Evolutionary conservation across 805 yeast species (phyloP).

Genomic region (Saccharomycopsis selenospora): DNA sequence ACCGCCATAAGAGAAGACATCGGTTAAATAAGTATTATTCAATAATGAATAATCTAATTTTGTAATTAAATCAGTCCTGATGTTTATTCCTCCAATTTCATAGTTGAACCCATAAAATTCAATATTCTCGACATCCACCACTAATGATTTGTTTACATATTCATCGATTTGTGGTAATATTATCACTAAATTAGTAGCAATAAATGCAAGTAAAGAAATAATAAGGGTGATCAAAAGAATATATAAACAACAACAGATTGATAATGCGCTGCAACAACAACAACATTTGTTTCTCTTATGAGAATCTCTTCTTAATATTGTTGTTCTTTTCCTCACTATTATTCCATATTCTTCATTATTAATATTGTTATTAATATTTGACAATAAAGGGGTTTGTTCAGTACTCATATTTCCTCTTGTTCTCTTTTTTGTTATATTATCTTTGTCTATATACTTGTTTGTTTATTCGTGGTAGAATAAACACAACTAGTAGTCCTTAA

Average conservation of each 20-base stretch:
- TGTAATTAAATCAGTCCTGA: constrained; percentile 2
- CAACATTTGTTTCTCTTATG: neutral
- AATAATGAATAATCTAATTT: constrained; percentile 12
- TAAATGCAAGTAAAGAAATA: neutral
- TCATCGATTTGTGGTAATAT: constrained; percentile 16
- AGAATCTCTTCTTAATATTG: neutral
- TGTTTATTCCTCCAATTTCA: constrained; percentile 5
- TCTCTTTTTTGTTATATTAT: too few species aligned
- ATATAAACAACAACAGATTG: neutral
- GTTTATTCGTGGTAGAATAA: too few species aligned
- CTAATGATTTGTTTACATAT: constrained; percentile 12
- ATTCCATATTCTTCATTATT: neutral
- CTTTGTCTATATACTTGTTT: too few species aligned
- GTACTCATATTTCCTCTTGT: neutral
- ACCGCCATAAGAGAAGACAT: constrained; percentile 8
- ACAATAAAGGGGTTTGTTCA: neutral
- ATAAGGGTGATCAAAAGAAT: neutral
- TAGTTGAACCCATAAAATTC: constrained; percentile 14
- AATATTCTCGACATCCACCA: constrained; percentile 8
- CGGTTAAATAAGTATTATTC: constrained; percentile 12
- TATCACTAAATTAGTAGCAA: constrained; percentile 6
- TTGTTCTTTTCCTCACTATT: constrained; percentile 1
- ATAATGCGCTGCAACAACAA: neutral
- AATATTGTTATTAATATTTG: neutral
- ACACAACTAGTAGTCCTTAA: too few species aligned